A percentile compares a stretch with the other conserved stretches of the same genome.
Conservation (phyloP, 371 early-diverging fungal genomes). For the Mucor ambiguus region DNA sequence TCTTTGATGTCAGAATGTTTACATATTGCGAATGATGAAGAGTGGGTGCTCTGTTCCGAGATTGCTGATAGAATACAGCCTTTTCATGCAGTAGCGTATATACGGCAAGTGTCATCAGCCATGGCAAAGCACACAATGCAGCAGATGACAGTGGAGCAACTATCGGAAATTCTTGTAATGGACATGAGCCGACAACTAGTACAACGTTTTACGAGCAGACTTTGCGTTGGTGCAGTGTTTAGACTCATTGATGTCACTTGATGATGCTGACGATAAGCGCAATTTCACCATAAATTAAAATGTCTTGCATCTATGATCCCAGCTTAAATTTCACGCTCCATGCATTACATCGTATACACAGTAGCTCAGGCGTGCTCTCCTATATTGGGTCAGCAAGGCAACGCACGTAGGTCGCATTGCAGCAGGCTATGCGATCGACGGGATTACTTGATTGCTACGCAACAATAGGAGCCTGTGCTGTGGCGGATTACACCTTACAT, state of each 20-base stretch:
- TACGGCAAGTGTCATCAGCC: background rate
- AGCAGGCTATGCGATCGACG: background rate
- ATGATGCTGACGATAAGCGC: background rate
- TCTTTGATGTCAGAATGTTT: background rate
- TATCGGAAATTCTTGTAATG: background rate
- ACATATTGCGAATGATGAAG: too few species aligned
- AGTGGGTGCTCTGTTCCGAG: too few species aligned
- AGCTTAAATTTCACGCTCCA: background rate
- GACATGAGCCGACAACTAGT: background rate
- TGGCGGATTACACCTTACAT: background rate
- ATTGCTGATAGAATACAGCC: too few species aligned
- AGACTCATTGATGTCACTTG: background rate
- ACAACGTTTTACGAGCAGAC: background rate
- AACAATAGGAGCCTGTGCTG: background rate
- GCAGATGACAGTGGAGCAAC: background rate
- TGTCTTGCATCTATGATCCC: background rate
- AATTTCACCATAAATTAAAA: background rate
- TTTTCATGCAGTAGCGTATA: background rate
- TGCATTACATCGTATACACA: background rate
- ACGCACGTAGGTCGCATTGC: background rate
- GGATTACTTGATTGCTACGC: background rate
- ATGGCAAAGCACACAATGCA: background rate
- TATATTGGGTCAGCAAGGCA: background rate
- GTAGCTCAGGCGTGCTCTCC: background rate
- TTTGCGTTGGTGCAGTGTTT: background rate